A percentile compares a stretch with the other conserved stretches of the same genome.
Conservation (phyloP, 768 basidiomycete genomes). For the Peribolospora baueri region DNA sequence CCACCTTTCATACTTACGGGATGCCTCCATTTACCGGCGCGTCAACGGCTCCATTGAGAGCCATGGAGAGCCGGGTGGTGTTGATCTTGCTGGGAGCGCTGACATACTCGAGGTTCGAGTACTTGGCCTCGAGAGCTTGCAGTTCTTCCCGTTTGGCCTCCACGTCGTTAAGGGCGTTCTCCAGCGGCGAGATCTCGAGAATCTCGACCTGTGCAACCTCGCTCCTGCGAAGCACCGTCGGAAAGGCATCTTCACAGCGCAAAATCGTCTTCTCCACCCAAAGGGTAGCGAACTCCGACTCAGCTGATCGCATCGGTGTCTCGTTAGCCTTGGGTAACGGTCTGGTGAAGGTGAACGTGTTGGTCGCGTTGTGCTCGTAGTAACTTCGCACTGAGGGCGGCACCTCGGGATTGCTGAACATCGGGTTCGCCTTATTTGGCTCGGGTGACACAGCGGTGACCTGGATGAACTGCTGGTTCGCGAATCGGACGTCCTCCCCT, state of each 20-base stretch:
- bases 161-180: slow-evolving; percentile 58
- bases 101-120: slow-evolving; percentile 18
- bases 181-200: slow-evolving; percentile 60
- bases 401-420: slow-evolving; percentile 28
- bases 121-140: slow-evolving; percentile 37
- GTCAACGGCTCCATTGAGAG: slow-evolving; percentile 66
- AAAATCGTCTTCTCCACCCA: slow-evolving; percentile 63
- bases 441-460: slow-evolving; percentile 66
- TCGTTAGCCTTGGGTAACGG: slow-evolving; percentile 31
- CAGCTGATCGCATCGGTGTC: background rate
- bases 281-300: slow-evolving; percentile 10
- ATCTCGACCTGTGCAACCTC: slow-evolving; percentile 50
- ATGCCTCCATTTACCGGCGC: slow-evolving; percentile 53
- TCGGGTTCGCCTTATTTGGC: slow-evolving; percentile 40
- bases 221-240: slow-evolving; percentile 69
- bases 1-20: slow-evolving; percentile 39
- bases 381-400: slow-evolving; percentile 31
- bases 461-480: slow-evolving; percentile 63
- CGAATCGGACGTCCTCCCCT: slow-evolving; percentile 51
- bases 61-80: slow-evolving; percentile 63
- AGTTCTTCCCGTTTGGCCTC: slow-evolving; percentile 58
- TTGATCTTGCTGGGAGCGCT: slow-evolving; percentile 16
- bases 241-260: slow-evolving; percentile 68
- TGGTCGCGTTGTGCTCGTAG: slow-evolving; percentile 70
- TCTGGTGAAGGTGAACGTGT: slow-evolving; percentile 51